A percentile compares a stretch with the other conserved stretches of the same genome.
Conservation (phyloP, 2,329 filamentous ascomycete species). For the Xylaria sp. region DNA sequence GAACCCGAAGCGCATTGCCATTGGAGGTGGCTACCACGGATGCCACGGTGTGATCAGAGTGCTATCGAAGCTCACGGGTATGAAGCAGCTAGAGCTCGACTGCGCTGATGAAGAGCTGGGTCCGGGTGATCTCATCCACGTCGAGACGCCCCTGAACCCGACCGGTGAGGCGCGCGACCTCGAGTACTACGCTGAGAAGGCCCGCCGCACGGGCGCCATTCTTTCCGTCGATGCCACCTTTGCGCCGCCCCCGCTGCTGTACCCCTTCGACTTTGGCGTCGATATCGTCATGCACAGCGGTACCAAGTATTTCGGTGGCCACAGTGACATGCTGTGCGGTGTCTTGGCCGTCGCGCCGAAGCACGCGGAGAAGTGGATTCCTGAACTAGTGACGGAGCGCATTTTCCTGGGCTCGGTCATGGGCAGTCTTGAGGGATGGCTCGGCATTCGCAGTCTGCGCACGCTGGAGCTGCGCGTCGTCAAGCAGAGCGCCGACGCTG, state of each 20-base stretch:
- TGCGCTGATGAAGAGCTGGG: constrained; percentile 61
- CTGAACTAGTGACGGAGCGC: constrained; percentile 60
- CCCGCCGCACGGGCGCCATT: constrained; percentile 65
- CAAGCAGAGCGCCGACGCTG: constrained; percentile 68
- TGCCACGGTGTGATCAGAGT: constrained; percentile 79
- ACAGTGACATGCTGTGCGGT: constrained; percentile 89
- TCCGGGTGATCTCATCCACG: constrained; percentile 76
- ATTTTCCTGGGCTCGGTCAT: constrained; percentile 76
- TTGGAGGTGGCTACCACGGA: constrained; percentile 85
- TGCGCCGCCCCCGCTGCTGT: constrained; percentile 80
- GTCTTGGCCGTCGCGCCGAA: constrained; percentile 62
- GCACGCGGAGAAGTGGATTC: constrained; percentile 51
- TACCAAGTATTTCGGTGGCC: constrained; percentile 94
- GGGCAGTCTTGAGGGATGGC: constrained; percentile 87
- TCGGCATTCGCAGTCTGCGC: constrained; percentile 78
- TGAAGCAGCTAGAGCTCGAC: constrained; percentile 66
- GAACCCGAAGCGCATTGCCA: constrained; percentile 76
- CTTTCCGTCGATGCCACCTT: constrained; percentile 89
- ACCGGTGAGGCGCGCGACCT: constrained; percentile 76
- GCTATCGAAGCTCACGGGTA: constrained; percentile 67
- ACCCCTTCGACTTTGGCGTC: constrained; percentile 75
- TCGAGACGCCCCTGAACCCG: constrained; percentile 93
- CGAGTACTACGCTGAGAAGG: constrained; percentile 62
- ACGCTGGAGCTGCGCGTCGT: constrained; percentile 79
- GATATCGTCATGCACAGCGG: constrained; percentile 89